These are phyloP conservation scores for Gossypium davidsonii DNA, from an alignment of 441 rosid species.

Conservation along the genomic window DNA sequence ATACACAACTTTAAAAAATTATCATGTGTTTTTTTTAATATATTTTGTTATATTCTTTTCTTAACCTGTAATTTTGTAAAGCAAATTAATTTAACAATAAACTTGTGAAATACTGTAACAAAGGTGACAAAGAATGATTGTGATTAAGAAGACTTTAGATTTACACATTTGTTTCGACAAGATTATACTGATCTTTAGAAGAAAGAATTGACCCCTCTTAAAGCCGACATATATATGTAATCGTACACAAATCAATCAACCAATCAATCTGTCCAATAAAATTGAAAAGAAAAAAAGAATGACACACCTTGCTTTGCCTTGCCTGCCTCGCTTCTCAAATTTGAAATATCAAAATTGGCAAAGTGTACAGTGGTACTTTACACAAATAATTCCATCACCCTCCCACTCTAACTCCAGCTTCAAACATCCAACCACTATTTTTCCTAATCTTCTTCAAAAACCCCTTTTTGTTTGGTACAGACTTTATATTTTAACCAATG, in stretches of 20 bases:
- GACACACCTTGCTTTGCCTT: neutral
- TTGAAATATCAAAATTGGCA: neutral
- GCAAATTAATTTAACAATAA: no score
- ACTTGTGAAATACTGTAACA: neutral
- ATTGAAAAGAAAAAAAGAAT: neutral
- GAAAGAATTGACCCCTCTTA: neutral
- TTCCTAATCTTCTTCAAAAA: neutral
- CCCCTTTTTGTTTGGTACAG: neutral
- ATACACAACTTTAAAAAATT: no score
- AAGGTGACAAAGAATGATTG: neutral
- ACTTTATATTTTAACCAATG: neutral
- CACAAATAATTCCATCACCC: neutral
- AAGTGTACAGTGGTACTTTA: neutral
- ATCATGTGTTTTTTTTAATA: no score
- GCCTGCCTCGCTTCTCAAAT: neutral
- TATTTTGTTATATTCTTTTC: no score
- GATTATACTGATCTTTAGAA: neutral
- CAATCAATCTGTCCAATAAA: neutral
- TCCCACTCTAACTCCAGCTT: neutral
- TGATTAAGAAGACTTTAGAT: no score
- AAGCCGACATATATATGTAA: neutral
- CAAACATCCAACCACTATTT: no score
- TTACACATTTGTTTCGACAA: neutral
- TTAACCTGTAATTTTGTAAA: no score
- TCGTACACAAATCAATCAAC: neutral